Percentiles rank a stretch among this genome's conserved stretches.
Conservation (phyloP, 257 asterid genomes). For the Rhazya stricta region DNA sequence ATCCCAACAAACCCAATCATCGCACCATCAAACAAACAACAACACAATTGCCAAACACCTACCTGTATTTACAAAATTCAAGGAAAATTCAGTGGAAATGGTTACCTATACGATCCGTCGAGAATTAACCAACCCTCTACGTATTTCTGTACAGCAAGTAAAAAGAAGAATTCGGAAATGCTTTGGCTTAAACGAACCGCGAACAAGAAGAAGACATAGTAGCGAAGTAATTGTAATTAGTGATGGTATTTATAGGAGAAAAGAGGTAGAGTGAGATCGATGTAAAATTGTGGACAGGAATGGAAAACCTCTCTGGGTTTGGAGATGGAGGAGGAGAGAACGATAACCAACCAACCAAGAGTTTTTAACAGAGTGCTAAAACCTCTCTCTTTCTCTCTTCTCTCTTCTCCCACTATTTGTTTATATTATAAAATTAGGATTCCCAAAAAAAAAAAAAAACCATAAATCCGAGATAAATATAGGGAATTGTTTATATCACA, state of each 20-base stretch:
- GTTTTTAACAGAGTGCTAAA: slow-evolving; percentile 31
- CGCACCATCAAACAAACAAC: not conserved
- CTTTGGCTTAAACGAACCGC: not conserved
- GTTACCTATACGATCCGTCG: slow-evolving; percentile 10
- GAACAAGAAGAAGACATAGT: slow-evolving; percentile 2
- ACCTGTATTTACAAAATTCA: not conserved
- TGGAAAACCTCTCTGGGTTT: slow-evolving; percentile 19
- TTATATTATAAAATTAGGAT: too few species aligned
- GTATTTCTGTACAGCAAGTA: not conserved
- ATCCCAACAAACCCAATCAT: not conserved
- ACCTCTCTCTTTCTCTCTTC: slow-evolving; percentile 20
- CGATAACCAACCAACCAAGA: slow-evolving; percentile 24
- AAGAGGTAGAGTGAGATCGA: not conserved
- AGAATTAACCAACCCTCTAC: not conserved
- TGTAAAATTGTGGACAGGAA: slow-evolving; percentile 16
- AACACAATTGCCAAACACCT: not conserved
- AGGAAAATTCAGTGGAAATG: not conserved
- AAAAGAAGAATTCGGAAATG: not conserved
- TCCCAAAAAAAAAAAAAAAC: too few species aligned
- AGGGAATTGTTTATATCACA: slow-evolving; percentile 16
- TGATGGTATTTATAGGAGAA: slow-evolving; percentile 8
- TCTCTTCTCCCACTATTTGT: slow-evolving; percentile 1
- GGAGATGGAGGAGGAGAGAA: slow-evolving; percentile 12
- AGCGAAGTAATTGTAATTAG: slow-evolving; percentile 9
- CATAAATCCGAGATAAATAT: not conserved